Base-by-base conservation (phyloP, 352 stramenopile species). In the Phytophthora pluvialis region DNA sequence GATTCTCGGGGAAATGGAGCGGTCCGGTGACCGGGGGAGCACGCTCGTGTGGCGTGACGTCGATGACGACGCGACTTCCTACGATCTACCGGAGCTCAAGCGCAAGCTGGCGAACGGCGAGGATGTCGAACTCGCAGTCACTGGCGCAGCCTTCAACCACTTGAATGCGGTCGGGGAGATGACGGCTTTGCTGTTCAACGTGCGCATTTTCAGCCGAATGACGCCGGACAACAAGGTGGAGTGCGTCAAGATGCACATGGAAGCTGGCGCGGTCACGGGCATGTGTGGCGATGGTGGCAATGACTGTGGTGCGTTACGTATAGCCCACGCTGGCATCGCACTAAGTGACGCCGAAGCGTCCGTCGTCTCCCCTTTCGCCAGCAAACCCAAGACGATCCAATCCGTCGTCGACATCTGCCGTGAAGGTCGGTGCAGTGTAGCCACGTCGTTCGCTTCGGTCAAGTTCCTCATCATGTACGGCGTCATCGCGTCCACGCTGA, bases 381-480 rank as follows among this genome's bases (percentile, higher is more conserved):
- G 83, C 50, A 81, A 91, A 47, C 72, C 83, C 12, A 96, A 97
- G 56, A 81, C 65, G 2, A 89, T 97, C 52, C 61, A 64, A n/a
- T 91, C 85, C 10, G 91, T 97, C 21, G 70, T 91, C 6, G 88
- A 97, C 64, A 64, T 98, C 21, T 84, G 90, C 11, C 81, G 75
- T 36, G 92, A 97, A 75, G 92, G 92, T 33, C 83, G 91, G 7
- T 95, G 90, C 76, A 84, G 82, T 40, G 57, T 98, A 15, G 80
- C 90, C 7, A 97, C 88, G 16, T 93, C 90, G 31, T 93, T 97
- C 31, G 81, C 73, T 5, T 81, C 73, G 13, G 84, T 97, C 66
- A 97, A 97, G 62, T 96, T 93, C 55, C 75, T 96, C 50, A 83
- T 97, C 46, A 88, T 97, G 67, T 97, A 97, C 67, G 90, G 90